These are phyloP conservation scores for Blumeria graminis DNA, from an alignment of 2,329 filamentous ascomycete genomes.

Conservation along the genomic window DNA sequence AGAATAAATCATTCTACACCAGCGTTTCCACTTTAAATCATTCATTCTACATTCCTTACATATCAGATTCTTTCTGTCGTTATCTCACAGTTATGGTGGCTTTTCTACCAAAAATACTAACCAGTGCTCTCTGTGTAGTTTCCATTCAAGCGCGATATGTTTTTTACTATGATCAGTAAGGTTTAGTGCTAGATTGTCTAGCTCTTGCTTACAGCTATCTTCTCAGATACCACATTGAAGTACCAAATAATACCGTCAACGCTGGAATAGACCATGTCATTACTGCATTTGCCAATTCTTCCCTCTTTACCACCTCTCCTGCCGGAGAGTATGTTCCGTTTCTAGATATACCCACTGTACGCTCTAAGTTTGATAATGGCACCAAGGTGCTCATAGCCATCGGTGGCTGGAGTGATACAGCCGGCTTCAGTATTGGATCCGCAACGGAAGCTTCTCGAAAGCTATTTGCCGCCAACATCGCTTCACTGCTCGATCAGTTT, in stretches of 20 bases:
- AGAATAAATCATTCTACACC: too few species aligned
- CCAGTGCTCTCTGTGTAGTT: background rate
- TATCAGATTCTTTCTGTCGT: too few species aligned
- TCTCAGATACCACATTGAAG: background rate
- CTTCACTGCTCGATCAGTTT: slow-evolving; percentile 31
- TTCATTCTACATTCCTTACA: too few species aligned
- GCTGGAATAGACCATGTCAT: slow-evolving; percentile 7
- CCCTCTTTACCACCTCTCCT: slow-evolving; percentile 4
- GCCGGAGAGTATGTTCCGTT: slow-evolving; percentile 7
- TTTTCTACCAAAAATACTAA: too few species aligned
- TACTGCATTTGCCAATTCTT: slow-evolving; percentile 8
- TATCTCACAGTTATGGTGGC: too few species aligned
- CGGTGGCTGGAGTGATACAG: slow-evolving; percentile 49
- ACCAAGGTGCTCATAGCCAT: slow-evolving; percentile 49
- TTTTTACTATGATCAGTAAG: background rate
- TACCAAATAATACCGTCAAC: slow-evolving; percentile 6
- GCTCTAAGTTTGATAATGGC: slow-evolving; percentile 19
- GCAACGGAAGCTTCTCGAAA: slow-evolving; percentile 25
- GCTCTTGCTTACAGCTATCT: too few species aligned
- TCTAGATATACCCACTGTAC: slow-evolving; percentile 4
- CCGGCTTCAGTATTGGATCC: slow-evolving; percentile 34
- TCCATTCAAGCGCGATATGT: background rate
- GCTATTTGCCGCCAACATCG: slow-evolving; percentile 38
- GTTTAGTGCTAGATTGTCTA: too few species aligned
- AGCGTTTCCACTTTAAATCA: too few species aligned